Base-by-base conservation (phyloP, 805 yeast species). In the Maudiozyma saulgeensis region DNA sequence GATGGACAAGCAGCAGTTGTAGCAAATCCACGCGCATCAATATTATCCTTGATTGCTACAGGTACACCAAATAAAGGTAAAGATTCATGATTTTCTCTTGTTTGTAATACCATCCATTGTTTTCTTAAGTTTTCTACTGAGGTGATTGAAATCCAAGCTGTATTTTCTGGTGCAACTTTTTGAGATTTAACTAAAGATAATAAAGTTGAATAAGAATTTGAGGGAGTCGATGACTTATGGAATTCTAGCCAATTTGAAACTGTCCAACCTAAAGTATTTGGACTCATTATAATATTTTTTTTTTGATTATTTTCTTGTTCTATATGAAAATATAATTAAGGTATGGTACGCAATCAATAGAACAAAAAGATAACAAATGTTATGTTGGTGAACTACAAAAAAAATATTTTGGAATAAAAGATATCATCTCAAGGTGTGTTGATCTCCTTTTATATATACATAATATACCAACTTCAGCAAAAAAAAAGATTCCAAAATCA, bases 1-100 rank as follows among this genome's bases (percentile, higher is more conserved):
- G 93, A 76, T 0, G 97, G 96, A 66, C 98, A 93, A 2, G 96
- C 98, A 15, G 96, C 98, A 1, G 99, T 91, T 11, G 99, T 93
- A 31, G 79, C 74, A 55, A 87, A 78, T 4, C 84, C 86, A 54
- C 76, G 77, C 23, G 79, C 97, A 63, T 91, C 98, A 52, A 91
- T 93, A 67, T 93, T 91, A 68, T 91, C 99, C 67, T 91, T 91
- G 43, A 91, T 79, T 15, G 96, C 99, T 43, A 88, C 77, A 1
- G 99, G 99, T 3, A 93, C 98, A 66, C 98, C 98, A 62, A 82
- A 91, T 26, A 91, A 74, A 15, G 88, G 87, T 41, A 86, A 68
- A 0, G 62, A 51, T n/a, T 61, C 54, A 58, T 78, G 83, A 62
- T 79, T 63, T 19, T 77, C 68, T 60, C 76, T 77, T 15, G 86